These are phyloP conservation scores for Plasmodium knowlesi DNA, from an alignment of 169 alveolate genomes.

Conservation along the genomic window DNA sequence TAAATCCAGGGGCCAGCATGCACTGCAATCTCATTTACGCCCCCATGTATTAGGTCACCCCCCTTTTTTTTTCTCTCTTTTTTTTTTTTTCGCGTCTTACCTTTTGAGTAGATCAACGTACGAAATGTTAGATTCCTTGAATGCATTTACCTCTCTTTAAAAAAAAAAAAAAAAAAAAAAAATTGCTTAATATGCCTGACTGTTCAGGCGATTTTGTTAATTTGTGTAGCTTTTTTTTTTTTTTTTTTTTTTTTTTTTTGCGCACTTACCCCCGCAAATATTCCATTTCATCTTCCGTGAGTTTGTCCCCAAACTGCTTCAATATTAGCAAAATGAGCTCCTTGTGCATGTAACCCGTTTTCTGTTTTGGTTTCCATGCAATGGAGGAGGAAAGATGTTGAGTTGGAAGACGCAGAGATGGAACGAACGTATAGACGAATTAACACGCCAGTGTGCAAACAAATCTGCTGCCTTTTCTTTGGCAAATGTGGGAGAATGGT, in stretches of 20 bases:
- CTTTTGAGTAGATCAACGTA: slow-evolving; percentile 25
- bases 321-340: slow-evolving; percentile 31
- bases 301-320: slow-evolving; percentile 50
- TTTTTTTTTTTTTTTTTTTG: background rate
- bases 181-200: too few relatives aligned
- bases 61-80: background rate
- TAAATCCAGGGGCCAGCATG: background rate
- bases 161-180: slow-evolving; percentile 15
- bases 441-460: background rate
- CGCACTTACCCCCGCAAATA: slow-evolving; percentile 21
- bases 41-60: background rate
- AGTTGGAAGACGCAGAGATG: background rate
- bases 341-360: slow-evolving; percentile 72
- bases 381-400: background rate
- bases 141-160: slow-evolving; percentile 33
- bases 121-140: slow-evolving; percentile 32
- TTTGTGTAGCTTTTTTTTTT: too few relatives aligned
- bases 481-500: background rate
- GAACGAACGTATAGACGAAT: background rate
- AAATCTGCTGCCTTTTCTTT: background rate
- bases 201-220: too few relatives aligned
- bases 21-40: background rate
- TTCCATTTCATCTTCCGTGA: slow-evolving; percentile 39
- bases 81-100: background rate
- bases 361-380: slow-evolving; percentile 23